Evolutionary conservation across 257 asterid genomes (phyloP).

Genomic region (Solanum lycopersicoides): DNA sequence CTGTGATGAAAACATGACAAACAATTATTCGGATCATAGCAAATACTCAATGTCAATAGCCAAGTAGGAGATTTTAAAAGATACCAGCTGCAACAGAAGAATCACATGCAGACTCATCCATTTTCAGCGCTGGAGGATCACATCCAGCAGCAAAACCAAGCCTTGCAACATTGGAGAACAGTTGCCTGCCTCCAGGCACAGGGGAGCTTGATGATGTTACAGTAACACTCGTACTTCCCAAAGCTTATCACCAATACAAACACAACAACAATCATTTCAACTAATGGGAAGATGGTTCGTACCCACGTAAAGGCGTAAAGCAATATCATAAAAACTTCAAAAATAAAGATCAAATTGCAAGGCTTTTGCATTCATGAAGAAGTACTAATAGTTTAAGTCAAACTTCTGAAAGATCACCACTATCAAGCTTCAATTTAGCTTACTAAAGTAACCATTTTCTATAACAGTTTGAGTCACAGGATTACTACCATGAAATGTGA

Average conservation of each 20-base stretch:
- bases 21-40: not conserved
- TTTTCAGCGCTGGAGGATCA: constrained; percentile 61
- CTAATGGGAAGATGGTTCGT: not conserved
- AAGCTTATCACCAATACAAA: constrained; percentile 28
- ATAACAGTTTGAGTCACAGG: not conserved
- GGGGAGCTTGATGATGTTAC: constrained; percentile 51
- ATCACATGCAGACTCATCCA: constrained; percentile 22
- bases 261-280: not conserved
- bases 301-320: not conserved
- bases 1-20: not conserved
- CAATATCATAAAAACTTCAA: not conserved
- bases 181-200: constrained; percentile 36
- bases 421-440: not conserved
- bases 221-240: constrained; percentile 55
- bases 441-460: not conserved
- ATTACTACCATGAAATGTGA: not conserved
- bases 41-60: not conserved
- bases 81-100: constrained; percentile 36
- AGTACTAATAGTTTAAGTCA: not conserved
- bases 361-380: not conserved
- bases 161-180: constrained; percentile 77
- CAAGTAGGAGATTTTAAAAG: not conserved
- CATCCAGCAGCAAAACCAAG: constrained; percentile 92
- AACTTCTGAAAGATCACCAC: not conserved
- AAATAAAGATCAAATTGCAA: not conserved